phyloP scores from a whole-genome alignment of 1,284 basidiomycete genomes.

The Mycosarcoma mackinlayi region DNA sequence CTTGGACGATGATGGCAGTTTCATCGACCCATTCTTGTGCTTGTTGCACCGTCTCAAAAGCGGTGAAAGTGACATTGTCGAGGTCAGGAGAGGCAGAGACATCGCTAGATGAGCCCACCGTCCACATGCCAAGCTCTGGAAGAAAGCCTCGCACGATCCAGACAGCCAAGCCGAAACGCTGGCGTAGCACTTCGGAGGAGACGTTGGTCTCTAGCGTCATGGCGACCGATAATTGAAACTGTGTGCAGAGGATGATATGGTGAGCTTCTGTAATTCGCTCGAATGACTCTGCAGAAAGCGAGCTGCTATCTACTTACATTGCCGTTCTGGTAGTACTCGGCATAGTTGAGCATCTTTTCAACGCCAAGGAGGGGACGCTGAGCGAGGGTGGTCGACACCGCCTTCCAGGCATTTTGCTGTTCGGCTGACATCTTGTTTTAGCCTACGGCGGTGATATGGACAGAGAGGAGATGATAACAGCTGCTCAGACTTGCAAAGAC shows the following conservation, averaged over 20 bases:
- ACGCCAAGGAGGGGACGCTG: slow-evolving; percentile 21
- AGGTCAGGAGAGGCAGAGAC: slow-evolving; percentile 10
- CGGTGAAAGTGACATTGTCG: slow-evolving; percentile 16
- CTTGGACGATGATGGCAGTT: slow-evolving; percentile 19
- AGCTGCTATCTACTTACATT: slow-evolving; percentile 10
- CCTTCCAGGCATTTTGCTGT: slow-evolving; percentile 10
- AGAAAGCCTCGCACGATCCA: slow-evolving; percentile 17
- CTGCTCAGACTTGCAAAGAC: too few relatives aligned
- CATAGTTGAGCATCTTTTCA: slow-evolving; percentile 37
- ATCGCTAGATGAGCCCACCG: not conserved
- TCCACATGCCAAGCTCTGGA: slow-evolving; percentile 22
- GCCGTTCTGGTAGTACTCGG: slow-evolving; percentile 33
- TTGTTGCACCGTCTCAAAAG: slow-evolving; percentile 22
- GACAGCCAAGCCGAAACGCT: slow-evolving; percentile 24
- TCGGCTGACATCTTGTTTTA: slow-evolving; percentile 1
- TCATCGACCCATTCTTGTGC: slow-evolving; percentile 35
- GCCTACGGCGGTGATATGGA: not conserved
- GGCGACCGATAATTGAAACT: slow-evolving; percentile 23
- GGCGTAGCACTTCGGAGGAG: slow-evolving; percentile 9
- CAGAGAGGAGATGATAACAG: too few relatives aligned
- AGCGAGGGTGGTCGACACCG: slow-evolving; percentile 12
- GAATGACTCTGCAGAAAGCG: too few relatives aligned
- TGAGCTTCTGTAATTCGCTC: not conserved
- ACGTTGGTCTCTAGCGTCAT: slow-evolving; percentile 13
- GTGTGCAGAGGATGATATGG: not conserved